These are phyloP conservation scores for Larix sibirica DNA, from an alignment of 83 land plant genomes.

Conservation along the genomic window DNA sequence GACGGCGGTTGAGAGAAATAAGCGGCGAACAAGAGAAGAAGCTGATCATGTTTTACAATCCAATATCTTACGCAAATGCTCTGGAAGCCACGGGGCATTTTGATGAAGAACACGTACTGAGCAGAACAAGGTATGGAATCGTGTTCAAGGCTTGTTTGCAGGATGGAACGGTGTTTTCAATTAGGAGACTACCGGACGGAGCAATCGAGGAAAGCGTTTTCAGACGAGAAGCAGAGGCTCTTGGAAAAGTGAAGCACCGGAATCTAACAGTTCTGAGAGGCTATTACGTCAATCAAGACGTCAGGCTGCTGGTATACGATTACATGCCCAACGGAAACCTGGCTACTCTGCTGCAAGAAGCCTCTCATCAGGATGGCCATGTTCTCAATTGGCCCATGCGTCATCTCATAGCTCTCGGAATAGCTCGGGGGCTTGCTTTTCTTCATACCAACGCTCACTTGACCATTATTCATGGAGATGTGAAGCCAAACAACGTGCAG, in stretches of 20 bases:
- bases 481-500: conserved; percentile 83
- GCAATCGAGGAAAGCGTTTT: conserved; percentile 64
- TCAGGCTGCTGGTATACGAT: conserved; percentile 85
- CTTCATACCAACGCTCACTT: conserved; percentile 78
- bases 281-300: conserved; percentile 78
- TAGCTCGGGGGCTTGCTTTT: conserved; percentile 90
- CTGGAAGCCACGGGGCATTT: conserved; percentile 93
- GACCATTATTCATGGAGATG: conserved; percentile 82
- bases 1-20: conserved; percentile 22
- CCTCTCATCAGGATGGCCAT: conserved; percentile 95
- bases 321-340: conserved; percentile 99
- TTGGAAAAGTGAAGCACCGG: conserved; percentile 87
- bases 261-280: conserved; percentile 91
- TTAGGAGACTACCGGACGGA: conserved; percentile 70
- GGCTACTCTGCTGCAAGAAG: conserved; percentile 91
- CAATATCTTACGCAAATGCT: conserved; percentile 74
- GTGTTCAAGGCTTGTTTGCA: conserved; percentile 84
- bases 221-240: conserved; percentile 80
- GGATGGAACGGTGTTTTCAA: conserved; percentile 89
- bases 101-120: conserved; percentile 91
- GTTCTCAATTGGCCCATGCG: conserved; percentile 99
- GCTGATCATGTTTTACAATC: conserved; percentile 86
- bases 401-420: conserved; percentile 93
- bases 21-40: conserved; percentile 46
- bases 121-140: conserved; percentile 77